These are phyloP conservation scores for Colletotrichum sp. DNA, from an alignment of 2,329 filamentous ascomycete genomes.

Conservation along the genomic window DNA sequence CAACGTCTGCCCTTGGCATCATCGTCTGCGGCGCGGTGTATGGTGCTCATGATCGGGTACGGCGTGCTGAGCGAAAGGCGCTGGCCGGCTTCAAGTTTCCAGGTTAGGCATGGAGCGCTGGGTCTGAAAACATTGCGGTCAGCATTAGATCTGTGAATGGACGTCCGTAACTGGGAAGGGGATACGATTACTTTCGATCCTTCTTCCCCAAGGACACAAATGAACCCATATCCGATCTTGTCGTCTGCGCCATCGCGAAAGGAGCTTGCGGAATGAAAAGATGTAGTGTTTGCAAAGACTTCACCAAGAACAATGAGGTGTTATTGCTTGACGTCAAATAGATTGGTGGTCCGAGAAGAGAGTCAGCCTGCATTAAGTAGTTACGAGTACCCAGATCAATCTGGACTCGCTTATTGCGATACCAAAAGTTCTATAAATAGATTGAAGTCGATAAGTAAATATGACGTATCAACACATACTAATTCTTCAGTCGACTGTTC, in stretches of 20 bases:
- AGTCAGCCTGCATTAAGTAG: background rate
- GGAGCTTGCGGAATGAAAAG: background rate
- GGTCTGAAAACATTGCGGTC: background rate
- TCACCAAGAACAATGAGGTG: background rate
- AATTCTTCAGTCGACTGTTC: too few relatives aligned
- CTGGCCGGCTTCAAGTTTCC: background rate
- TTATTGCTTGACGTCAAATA: background rate
- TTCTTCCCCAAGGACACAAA: background rate
- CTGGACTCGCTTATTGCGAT: too few relatives aligned
- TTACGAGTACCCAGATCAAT: too few relatives aligned
- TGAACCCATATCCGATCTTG: background rate
- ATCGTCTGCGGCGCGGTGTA: background rate
- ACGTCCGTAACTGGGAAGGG: background rate
- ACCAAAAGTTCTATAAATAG: too few relatives aligned
- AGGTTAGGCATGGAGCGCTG: background rate
- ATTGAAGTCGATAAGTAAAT: too few relatives aligned
- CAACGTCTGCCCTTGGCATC: background rate
- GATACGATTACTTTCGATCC: background rate
- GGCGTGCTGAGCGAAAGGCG: background rate
- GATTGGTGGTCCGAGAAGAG: background rate
- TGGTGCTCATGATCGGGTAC: background rate
- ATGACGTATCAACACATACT: rapidly evolving
- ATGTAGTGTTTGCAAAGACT: background rate
- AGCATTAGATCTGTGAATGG: background rate
- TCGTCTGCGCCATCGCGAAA: background rate